Evolutionary conservation across 768 basidiomycete species (phyloP).

Genomic region (Tylopilus sp.): DNA sequence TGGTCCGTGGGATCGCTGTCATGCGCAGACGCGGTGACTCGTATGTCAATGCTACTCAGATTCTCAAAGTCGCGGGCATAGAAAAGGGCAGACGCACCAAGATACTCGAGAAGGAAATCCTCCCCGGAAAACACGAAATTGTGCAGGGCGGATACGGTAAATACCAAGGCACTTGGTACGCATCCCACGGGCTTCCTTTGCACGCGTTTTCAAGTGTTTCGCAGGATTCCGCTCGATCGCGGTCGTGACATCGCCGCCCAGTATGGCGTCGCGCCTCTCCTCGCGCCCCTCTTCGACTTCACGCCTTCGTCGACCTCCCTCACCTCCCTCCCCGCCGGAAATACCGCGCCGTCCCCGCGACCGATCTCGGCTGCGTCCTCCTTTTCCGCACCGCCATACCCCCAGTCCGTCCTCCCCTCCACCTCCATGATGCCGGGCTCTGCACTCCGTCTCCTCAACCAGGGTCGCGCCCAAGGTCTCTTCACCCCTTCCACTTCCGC

Average conservation of each 20-base stretch:
- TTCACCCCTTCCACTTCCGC: constrained; percentile 82
- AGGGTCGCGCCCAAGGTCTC: constrained; percentile 81
- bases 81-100: constrained; percentile 96
- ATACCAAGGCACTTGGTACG: constrained; percentile 98
- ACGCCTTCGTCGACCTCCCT: constrained; percentile 73
- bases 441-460: constrained; percentile 76
- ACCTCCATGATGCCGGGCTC: constrained; percentile 86
- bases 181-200: constrained; percentile 8
- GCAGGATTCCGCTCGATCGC: constrained; percentile 93
- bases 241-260: constrained; percentile 90
- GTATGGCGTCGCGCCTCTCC: constrained; percentile 85
- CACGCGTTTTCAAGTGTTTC: constrained; percentile 7
- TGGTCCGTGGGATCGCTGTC: constrained; percentile 97
- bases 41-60: constrained; percentile 98
- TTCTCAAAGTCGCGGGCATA: constrained; percentile 97
- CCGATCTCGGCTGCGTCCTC: constrained; percentile 69
- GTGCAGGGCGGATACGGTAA: constrained; percentile 99
- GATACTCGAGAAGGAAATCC: constrained; percentile 95
- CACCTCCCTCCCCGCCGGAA: constrained; percentile 57
- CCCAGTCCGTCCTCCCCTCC: constrained; percentile 63
- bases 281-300: constrained; percentile 92
- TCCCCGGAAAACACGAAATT: constrained; percentile 94
- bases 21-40: constrained; percentile 95
- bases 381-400: constrained; percentile 53
- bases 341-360: constrained; percentile 50